Base-by-base conservation (phyloP, 148 eudicot species). In the Heliamphora exappendiculata region DNA sequence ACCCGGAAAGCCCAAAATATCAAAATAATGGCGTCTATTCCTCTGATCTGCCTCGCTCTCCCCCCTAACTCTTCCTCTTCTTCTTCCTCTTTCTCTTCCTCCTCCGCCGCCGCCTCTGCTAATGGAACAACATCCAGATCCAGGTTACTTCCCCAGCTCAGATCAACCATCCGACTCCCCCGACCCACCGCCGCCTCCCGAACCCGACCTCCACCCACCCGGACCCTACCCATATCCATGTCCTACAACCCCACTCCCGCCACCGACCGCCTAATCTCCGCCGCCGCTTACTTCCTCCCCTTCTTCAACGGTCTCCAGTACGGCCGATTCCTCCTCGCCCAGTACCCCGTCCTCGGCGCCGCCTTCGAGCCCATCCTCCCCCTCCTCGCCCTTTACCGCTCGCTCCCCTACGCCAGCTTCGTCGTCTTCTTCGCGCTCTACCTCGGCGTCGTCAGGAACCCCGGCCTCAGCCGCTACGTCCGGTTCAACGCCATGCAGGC, bases 401-500 rank as follows among this genome's bases (percentile, higher is more conserved):
- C 93, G 4, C 20, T 90, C 11, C 98, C 98, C 0, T 94, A 82
- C 64, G 92, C 92, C 7, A 83, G 88, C 67, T 92, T 90, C 81
- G 86, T 88, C 31, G 82, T 92, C 74, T 94, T 94, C 79, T 86
- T 92, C n/a, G 90, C 74, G 0, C 82, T 94, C 39, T 94, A 90
- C 60, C 72, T 94, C 3, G 96, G 88, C 7, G 82, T 94, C 9
- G 98, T 89, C 11, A 59, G 92, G 1, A 95, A 95, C 87, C 79
- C 85, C 0, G 77, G 53, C 9, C 55, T 95, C 41, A 82, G 89
- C 73, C 84, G 80, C 2, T 95, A 89, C 66, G 92, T 84, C 1
- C 69, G 98, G 76, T 94, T 91, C 62, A 91, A 91, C 22, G 86
- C 93, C 0, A 90, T 95, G 91, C 98, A 92, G 77, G 98, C 96